Percentiles rank a stretch among this genome's conserved stretches.
phyloP scores from a whole-genome alignment of 192 early-diverging fungal genomes.

The Linnemannia schmuckeri region DNA sequence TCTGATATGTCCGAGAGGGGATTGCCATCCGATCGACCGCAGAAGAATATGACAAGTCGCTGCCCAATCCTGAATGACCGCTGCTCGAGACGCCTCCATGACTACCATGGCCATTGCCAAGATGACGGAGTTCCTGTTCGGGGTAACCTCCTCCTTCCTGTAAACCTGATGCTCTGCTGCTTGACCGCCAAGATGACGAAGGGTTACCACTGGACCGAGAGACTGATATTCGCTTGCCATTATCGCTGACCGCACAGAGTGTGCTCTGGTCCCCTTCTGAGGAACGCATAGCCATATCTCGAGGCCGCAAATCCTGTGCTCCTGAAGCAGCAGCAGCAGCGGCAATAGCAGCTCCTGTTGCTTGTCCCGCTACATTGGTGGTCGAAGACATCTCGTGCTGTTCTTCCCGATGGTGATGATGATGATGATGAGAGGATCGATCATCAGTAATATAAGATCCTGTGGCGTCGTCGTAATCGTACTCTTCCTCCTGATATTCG shows the following conservation, averaged over 20 bases:
- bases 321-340: not conserved
- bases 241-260: constrained; percentile 13
- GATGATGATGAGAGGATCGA: not conserved
- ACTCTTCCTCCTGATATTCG: constrained; percentile 11
- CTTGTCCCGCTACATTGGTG: not conserved
- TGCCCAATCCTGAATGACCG: not conserved
- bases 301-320: not conserved
- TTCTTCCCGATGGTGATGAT: not conserved
- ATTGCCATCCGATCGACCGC: not conserved
- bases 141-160: constrained; percentile 10
- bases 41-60: not conserved
- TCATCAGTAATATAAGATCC: not conserved
- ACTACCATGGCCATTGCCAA: not conserved
- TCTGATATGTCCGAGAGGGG: constrained; percentile 15
- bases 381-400: constrained; percentile 1
- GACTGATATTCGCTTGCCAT: not conserved
- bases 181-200: not conserved
- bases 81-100: not conserved
- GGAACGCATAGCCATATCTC: not conserved
- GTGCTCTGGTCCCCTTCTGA: constrained; percentile 23
- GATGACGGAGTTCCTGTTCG: not conserved
- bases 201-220: not conserved
- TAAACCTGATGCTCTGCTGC: constrained; percentile 12
- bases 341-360: not conserved
- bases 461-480: constrained; percentile 7